Conservation (phyloP, 2,329 filamentous ascomycete species). For the Aspergillus piperis region DNA sequence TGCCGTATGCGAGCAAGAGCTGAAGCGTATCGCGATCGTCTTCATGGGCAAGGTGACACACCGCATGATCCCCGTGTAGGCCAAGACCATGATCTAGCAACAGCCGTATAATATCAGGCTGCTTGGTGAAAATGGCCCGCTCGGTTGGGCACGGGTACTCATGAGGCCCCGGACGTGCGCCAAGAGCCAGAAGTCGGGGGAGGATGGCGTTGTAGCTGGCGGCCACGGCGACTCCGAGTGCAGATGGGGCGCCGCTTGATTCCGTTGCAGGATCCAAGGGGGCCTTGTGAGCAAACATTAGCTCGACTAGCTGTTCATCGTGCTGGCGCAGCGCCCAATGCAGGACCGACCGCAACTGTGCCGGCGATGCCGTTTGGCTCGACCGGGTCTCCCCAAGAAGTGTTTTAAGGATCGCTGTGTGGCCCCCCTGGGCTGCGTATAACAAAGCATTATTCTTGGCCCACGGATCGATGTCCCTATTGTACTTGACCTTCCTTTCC, state of each 20-base stretch:
- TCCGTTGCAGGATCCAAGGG: neutral
- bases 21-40: neutral
- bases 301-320: conserved; percentile 1
- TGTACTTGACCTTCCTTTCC: no score
- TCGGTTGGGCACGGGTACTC: neutral
- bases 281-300: conserved; percentile 3
- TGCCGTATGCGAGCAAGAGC: neutral
- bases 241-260: neutral
- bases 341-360: conserved; percentile 8
- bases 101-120: neutral
- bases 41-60: neutral
- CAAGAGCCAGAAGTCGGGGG: neutral
- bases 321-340: conserved; percentile 10
- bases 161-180: neutral
- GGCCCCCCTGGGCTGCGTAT: neutral
- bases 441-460: neutral
- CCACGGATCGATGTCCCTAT: neutral
- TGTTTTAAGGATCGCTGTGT: neutral
- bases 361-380: neutral
- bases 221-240: neutral
- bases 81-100: neutral
- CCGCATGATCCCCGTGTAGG: neutral
- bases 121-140: neutral
- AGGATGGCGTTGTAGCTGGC: neutral
- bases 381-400: conserved; percentile 3